Base-by-base conservation (phyloP, 2,329 filamentous ascomycete species). In the Plenodomus tracheiphilus region DNA sequence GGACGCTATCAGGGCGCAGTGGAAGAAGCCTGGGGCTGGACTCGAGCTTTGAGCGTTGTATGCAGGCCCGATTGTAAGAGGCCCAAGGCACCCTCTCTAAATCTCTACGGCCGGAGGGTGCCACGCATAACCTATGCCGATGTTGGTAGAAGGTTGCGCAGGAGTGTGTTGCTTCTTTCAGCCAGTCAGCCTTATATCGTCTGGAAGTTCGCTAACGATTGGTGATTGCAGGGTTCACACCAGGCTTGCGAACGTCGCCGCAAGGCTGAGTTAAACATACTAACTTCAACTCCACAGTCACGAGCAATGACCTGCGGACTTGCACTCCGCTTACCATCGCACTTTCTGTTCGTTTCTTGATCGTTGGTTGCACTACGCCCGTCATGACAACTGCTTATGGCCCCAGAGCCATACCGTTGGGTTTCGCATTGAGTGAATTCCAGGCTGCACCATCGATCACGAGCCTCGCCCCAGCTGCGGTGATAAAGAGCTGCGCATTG, bases 181-280 rank as follows among this genome's bases (percentile, higher is more conserved):
- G 47, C 46, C 53, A 64, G 56, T 70, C 59, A 63, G 68, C 68
- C 68, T 71, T 57, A 65, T 55, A 47, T 47, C 35, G 59, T 62
- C 61, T 41, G 47, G 39, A 34, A 18, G 43, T 25, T 21, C 16
- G 39, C 18, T 53, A 67, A 54, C 41, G 58, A 69, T 51, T 69
- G 65, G 66, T 47, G 46, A 41, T 48, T 65, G 64, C 62, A 65
- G 54, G 62, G 66, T 56, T 63, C 18, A 54, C 38, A 41, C 28
- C 39, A 41, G 41, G 39, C 53, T 17, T 37, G 35, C 35, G 35
- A 37, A 20, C 35, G 35, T 16, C 35, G 55, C 51, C 50, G 58
- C 49, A 54, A 58, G 54, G 58, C 59, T 57, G 58, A 61, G 57
- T 53, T 46, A 44, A 47, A 35, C 44, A 47, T 38, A 16, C 49